Percentiles rank a stretch among this genome's conserved stretches.
Evolutionary conservation across 129 eudicot genomes (phyloP).

Genomic region (Escallonia herrerae): DNA sequence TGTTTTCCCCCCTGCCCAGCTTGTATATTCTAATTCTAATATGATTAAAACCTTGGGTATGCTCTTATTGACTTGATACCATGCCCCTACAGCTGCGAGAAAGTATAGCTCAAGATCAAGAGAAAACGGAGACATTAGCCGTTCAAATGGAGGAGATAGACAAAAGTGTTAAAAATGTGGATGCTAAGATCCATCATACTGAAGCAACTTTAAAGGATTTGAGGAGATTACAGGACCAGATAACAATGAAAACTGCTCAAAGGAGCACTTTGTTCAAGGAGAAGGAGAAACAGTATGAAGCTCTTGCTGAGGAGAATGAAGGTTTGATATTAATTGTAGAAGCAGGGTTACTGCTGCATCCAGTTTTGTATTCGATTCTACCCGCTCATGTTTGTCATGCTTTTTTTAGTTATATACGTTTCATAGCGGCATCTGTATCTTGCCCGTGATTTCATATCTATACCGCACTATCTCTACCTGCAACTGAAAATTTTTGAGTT

Average conservation of each 20-base stretch:
- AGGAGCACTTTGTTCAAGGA: slow-evolving; percentile 52
- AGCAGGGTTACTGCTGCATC: background rate
- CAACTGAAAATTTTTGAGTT: too few species aligned
- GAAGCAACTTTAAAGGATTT: slow-evolving; percentile 50
- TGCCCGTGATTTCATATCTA: background rate
- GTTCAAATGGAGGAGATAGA: slow-evolving; percentile 62
- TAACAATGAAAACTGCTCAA: slow-evolving; percentile 51
- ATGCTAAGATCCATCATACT: slow-evolving; percentile 57
- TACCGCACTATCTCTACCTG: background rate
- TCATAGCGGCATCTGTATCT: background rate
- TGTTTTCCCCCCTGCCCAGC: background rate
- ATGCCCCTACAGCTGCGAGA: slow-evolving; percentile 60
- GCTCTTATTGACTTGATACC: slow-evolving; percentile 9
- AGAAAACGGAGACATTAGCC: slow-evolving; percentile 55
- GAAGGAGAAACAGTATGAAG: slow-evolving; percentile 33
- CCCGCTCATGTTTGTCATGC: background rate
- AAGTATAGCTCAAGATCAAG: slow-evolving; percentile 76
- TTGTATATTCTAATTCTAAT: background rate
- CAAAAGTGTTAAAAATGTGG: slow-evolving; percentile 44
- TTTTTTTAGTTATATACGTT: background rate
- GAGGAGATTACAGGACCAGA: slow-evolving; percentile 34
- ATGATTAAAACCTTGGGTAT: slow-evolving; percentile 5
- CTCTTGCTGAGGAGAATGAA: slow-evolving; percentile 56
- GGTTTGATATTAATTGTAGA: slow-evolving; percentile 34
- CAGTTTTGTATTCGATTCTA: too few species aligned